Evolutionary conservation across 176 grass and related monocot species (phyloP), one percentile per base, ranked within the genome.

Genomic region (Aegilops tauschii): DNA sequence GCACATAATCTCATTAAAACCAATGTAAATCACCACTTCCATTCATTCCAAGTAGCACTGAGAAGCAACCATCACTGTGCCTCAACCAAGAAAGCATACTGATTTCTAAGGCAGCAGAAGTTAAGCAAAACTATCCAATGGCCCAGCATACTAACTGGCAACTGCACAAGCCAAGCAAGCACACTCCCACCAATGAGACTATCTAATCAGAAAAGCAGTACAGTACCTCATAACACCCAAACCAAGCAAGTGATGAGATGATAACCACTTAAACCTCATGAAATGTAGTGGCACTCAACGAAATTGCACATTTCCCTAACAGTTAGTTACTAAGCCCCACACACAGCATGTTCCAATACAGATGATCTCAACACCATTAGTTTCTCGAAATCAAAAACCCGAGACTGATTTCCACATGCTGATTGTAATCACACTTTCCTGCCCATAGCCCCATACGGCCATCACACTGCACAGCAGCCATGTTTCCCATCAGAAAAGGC

Each of bases 211-310:
- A 45, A 54, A 86, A 74, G 50, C 29, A 36, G 54, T 17, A 70
- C 10, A 23, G 72, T 11, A 69, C 10, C 45, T 66, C 76, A 25
- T 62, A 71, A 16, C 71, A 82, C 12, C 28, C 29, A 25, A 78
- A 64, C 11, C 21, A 86, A 50, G 73, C 65, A 78, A 69, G 75
- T 74, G 34, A 74, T 0, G 56, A 78, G 37, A 85, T 74, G 27
- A 74, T 2, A 75, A 8, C n/a, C 30, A 71, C 58, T 65, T 30
- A 47, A 86, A 54, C 40, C 28, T 75, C 8, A 13, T n/a, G 78
- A 29, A 82, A 76, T 18, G 44, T 12, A 13, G 31, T 39, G 61
- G 6, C 5, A 45, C 17, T 34, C 12, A 44, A 11, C 21, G 67
- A 30, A 37, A 66, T n/a, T 61, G 27, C 61, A 72, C 2, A 3